Evolutionary conservation across 176 grass and related monocot genomes (phyloP), one percentile per base, ranked within the genome.

Genomic region (Oryza brachyantha): DNA sequence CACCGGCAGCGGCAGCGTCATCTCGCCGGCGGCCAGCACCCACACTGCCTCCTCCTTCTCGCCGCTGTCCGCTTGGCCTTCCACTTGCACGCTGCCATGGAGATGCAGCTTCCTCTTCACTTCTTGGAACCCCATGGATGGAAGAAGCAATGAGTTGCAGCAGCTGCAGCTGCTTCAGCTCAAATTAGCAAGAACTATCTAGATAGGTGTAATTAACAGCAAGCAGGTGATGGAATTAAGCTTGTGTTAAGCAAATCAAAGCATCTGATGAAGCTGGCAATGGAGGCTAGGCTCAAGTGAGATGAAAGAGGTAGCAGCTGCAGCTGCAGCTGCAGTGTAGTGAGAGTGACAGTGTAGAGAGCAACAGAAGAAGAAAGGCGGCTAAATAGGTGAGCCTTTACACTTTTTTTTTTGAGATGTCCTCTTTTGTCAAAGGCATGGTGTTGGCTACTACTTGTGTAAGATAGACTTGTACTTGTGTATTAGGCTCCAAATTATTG

Each of bases 41-140:
- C 70, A 76, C 34, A 70, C 64, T 2, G 66, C 66, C 13, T 13
- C 28, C 25, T 61, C 41, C 13, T 70, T 64, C 24, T 17, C 24
- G 21, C 25, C 61, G 5, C 13, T 21, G 38, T 14, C 50, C 2
- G 8, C 13, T 5, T 46, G 55, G 12, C 1, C 66, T 24, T 26
- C 70, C 11, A 5, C 58, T 78, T 28, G 79, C 65, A 13, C 32
- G 31, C 64, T 27, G 26, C 52, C 79, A 73, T 16, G 58, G 34
- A 45, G 43, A 27, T 37, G 73, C 22, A 63, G 40, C 73, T 36
- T 32, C 71, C 64, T 41, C 81, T 29, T 75, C 71, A 76, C 29
- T 43, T 81, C 82, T 38, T 80, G 82, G 57, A 76, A 14, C 63
- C 76, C 70, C 85, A 82, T 82, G 55, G 11, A 3, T 11, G 10